A percentile compares a stretch with the other conserved stretches of the same genome.
phyloP scores from a whole-genome alignment of 1,284 basidiomycete species.

The Cryptococcus sp. region DNA sequence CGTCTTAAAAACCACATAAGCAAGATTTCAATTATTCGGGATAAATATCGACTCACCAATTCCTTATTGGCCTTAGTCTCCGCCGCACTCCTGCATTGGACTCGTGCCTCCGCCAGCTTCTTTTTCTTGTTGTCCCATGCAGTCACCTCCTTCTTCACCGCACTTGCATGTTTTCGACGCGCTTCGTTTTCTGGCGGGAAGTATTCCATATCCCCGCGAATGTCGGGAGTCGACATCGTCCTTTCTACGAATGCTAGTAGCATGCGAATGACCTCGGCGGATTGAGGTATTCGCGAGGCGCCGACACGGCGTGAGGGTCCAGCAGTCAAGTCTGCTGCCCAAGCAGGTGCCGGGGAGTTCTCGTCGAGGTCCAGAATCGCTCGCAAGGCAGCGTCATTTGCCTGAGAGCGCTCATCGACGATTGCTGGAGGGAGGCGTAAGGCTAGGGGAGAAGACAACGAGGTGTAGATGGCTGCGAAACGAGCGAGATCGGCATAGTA shows the following conservation, averaged over 20 bases:
- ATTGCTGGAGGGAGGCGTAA: conserved; percentile 24
- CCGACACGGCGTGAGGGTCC: conserved; percentile 31
- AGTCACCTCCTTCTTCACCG: conserved; percentile 21
- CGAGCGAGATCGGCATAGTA: conserved; percentile 47
- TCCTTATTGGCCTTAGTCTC: conserved; percentile 33
- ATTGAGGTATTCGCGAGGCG: conserved; percentile 37
- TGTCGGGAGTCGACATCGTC: conserved; percentile 22
- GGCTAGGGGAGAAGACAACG: conserved; percentile 21
- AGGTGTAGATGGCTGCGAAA: conserved; percentile 35
- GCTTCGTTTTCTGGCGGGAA: conserved; percentile 23
- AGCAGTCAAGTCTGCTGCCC: conserved; percentile 26
- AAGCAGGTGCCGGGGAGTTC: conserved; percentile 28
- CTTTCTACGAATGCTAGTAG: conserved; percentile 38
- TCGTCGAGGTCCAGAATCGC: conserved; percentile 34
- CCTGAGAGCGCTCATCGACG: conserved; percentile 13
- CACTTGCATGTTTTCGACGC: conserved; percentile 15
- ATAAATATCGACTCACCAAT: conserved; percentile 20
- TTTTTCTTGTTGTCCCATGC: conserved; percentile 41
- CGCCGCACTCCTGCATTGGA: conserved; percentile 30
- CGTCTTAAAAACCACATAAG: conserved; percentile 1
- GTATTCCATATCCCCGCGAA: conserved; percentile 31
- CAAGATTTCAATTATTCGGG: neutral
- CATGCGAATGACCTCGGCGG: conserved; percentile 45
- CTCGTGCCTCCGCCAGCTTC: conserved; percentile 28
- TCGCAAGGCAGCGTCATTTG: conserved; percentile 31